Conservation (phyloP, 2,329 filamentous ascomycete species). For the Beauveria scarabaeidicola region DNA sequence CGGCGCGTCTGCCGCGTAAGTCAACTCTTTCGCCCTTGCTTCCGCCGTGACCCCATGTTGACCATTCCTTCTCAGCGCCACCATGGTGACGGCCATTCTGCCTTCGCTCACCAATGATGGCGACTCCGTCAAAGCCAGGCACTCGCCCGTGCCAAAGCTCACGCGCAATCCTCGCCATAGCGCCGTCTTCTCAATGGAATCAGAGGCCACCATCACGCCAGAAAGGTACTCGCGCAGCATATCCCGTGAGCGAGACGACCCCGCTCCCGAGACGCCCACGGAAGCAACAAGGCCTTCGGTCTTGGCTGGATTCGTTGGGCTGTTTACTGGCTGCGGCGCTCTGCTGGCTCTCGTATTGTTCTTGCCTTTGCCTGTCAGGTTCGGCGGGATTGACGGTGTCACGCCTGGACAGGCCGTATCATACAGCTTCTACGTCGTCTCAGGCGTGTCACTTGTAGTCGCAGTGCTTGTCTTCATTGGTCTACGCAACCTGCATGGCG, state of each 20-base stretch:
- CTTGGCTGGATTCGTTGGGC: slow-evolving; percentile 80
- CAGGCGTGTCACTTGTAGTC: slow-evolving; percentile 60
- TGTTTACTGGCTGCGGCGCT: slow-evolving; percentile 88
- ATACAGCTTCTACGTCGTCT: slow-evolving; percentile 83
- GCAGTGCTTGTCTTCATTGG: slow-evolving; percentile 72
- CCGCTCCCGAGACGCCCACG: slow-evolving; percentile 15
- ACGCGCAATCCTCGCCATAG: slow-evolving; percentile 43
- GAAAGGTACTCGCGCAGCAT: slow-evolving; percentile 40
- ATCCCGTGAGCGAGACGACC: slow-evolving; percentile 21
- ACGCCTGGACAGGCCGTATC: slow-evolving; percentile 67
- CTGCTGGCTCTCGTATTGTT: slow-evolving; percentile 76
- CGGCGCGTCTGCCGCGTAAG: slow-evolving; percentile 79
- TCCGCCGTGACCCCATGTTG: not conserved
- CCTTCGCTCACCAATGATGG: slow-evolving; percentile 57
- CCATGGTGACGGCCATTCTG: slow-evolving; percentile 94
- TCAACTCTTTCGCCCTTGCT: slow-evolving; percentile 12
- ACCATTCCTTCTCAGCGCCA: slow-evolving; percentile 42
- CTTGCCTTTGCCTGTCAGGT: slow-evolving; percentile 75
- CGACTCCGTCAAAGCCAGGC: slow-evolving; percentile 20
- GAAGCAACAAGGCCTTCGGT: slow-evolving; percentile 41
- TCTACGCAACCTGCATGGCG: slow-evolving; percentile 58
- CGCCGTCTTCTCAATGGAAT: slow-evolving; percentile 59
- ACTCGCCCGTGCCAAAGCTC: slow-evolving; percentile 24
- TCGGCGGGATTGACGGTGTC: slow-evolving; percentile 61
- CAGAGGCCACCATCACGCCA: slow-evolving; percentile 67